phyloP scores from a whole-genome alignment of 148 eudicot genomes.

The Persicaria maculosa region DNA sequence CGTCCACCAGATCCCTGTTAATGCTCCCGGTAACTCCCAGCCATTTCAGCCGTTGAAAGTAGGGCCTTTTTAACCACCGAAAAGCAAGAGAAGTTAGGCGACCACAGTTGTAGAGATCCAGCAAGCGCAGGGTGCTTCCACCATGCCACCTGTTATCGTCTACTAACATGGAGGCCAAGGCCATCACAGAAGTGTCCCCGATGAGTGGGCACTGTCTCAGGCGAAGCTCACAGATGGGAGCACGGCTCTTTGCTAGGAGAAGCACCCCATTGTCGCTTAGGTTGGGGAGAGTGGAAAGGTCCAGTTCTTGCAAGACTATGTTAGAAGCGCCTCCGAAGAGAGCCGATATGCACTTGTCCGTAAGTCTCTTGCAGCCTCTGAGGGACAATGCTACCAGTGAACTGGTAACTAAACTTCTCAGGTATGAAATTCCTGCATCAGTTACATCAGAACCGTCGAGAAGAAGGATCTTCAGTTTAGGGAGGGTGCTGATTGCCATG shows the following conservation, averaged over 20 bases:
- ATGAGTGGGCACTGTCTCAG: slow-evolving; percentile 84
- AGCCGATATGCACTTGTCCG: slow-evolving; percentile 66
- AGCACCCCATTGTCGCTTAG: slow-evolving; percentile 73
- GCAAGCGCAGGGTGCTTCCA: slow-evolving; percentile 49
- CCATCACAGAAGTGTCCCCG: slow-evolving; percentile 86
- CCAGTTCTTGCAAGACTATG: slow-evolving; percentile 60
- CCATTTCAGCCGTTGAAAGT: slow-evolving; percentile 87
- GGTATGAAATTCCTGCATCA: slow-evolving; percentile 60
- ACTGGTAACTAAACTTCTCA: slow-evolving; percentile 38
- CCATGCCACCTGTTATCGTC: slow-evolving; percentile 69
- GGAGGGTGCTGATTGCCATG: slow-evolving; percentile 47
- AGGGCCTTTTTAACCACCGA: slow-evolving; percentile 85
- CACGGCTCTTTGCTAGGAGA: slow-evolving; percentile 58
- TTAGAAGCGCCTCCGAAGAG: slow-evolving; percentile 50
- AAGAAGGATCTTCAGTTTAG: slow-evolving; percentile 52
- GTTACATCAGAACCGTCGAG: slow-evolving; percentile 79
- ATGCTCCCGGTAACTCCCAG: slow-evolving; percentile 71
- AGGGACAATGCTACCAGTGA: slow-evolving; percentile 60
- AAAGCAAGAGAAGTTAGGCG: slow-evolving; percentile 72
- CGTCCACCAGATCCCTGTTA: slow-evolving; percentile 74
- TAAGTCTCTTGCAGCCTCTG: slow-evolving; percentile 90
- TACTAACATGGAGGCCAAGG: slow-evolving; percentile 83
- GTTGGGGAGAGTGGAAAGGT: slow-evolving; percentile 81
- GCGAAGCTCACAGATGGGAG: slow-evolving; percentile 67
- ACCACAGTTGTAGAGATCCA: slow-evolving; percentile 94